Conservation (phyloP, 2,329 filamentous ascomycete genomes). For the Phialophora expanda region DNA sequence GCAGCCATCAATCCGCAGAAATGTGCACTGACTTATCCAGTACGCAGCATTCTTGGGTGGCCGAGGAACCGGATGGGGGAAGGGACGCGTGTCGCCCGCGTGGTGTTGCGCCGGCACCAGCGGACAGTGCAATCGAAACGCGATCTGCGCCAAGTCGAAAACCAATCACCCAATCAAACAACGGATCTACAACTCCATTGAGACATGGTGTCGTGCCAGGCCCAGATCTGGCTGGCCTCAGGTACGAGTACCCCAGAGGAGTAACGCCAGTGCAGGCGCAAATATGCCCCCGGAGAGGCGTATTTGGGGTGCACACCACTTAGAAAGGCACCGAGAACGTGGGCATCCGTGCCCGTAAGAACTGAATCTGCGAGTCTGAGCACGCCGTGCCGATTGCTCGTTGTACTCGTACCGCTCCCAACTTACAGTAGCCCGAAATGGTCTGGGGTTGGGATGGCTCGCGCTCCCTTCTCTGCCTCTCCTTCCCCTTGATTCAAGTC, state of each 20-base stretch:
- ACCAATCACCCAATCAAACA: neutral
- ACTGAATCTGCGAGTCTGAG: conserved; percentile 11
- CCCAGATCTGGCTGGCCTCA: neutral
- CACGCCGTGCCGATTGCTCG: neutral
- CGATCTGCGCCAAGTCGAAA: neutral
- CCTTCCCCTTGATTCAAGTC: conserved; percentile 3
- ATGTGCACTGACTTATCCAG: neutral
- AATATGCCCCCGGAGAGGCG: neutral
- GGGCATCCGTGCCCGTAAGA: conserved; percentile 10
- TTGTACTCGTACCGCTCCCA: neutral
- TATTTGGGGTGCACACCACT: conserved; percentile 1
- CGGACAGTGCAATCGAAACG: conserved; percentile 6
- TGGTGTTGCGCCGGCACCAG: conserved; percentile 19
- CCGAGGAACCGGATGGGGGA: conserved; percentile 5
- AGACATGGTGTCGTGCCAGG: neutral
- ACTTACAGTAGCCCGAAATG: neutral
- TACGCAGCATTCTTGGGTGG: neutral
- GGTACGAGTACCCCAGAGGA: neutral
- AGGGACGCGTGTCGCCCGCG: conserved; percentile 27
- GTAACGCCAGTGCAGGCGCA: neutral
- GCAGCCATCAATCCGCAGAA: neutral
- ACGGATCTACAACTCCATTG: neutral
- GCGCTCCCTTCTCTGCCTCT: neutral
- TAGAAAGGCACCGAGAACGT: conserved; percentile 8
- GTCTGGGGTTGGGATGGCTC: neutral